Percentiles rank a stretch among this genome's conserved stretches.
These are phyloP conservation scores for Adansonia rubrostipa DNA, from an alignment of 441 rosid species.

Conservation along the genomic window DNA sequence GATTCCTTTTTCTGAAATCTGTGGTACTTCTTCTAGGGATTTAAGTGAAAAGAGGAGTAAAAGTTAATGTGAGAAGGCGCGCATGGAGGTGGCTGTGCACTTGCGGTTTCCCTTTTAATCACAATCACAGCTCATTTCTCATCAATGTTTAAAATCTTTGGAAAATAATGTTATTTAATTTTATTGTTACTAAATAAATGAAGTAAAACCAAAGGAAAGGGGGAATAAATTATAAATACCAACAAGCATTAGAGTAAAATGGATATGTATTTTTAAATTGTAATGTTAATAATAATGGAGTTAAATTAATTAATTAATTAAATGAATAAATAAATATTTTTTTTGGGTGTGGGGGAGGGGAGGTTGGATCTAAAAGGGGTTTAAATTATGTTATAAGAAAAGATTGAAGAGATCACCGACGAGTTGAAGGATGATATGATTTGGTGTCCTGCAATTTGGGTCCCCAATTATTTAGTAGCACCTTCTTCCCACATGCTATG, in stretches of 20 bases:
- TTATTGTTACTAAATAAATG: neutral
- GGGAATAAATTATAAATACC: neutral
- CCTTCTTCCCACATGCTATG: conserved; percentile 37
- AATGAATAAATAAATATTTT: neutral
- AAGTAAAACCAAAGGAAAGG: neutral
- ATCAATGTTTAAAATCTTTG: neutral
- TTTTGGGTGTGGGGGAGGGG: neutral
- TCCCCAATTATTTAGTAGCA: conserved; percentile 43
- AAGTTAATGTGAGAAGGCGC: conserved; percentile 23
- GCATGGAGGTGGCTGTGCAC: conserved; percentile 29
- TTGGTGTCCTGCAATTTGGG: conserved; percentile 31
- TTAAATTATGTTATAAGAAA: conserved; percentile 19
- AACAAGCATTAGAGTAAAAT: too few relatives aligned
- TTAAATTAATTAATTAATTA: conserved; percentile 4
- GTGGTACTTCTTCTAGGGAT: conserved; percentile 47
- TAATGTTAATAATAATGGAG: neutral
- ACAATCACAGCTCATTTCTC: neutral
- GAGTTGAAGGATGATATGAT: conserved; percentile 30
- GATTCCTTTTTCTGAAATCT: conserved; percentile 31
- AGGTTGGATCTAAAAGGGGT: neutral
- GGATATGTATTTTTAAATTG: neutral
- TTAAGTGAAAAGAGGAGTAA: conserved; percentile 25
- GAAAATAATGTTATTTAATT: neutral
- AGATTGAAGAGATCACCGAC: conserved; percentile 44
- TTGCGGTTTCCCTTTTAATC: conserved; percentile 26